Conservation (phyloP, 1,284 basidiomycete species). For the Sanghuangporus sanghuang region DNA sequence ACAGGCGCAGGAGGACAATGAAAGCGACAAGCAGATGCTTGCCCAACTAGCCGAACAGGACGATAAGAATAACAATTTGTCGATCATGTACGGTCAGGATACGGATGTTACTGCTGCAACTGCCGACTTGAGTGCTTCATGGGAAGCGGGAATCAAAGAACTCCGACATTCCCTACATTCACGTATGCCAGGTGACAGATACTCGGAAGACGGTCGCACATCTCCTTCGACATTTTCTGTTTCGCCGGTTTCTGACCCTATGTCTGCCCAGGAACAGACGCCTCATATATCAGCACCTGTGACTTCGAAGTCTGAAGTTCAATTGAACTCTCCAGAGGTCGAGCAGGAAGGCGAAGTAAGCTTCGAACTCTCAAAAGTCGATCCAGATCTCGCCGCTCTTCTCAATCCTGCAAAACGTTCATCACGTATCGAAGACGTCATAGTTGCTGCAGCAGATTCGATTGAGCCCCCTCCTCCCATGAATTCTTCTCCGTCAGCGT, state of each 20-base stretch:
- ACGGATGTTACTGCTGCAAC: background rate
- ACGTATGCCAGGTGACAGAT: background rate
- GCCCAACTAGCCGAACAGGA: slow-evolving; percentile 5
- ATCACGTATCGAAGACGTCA: background rate
- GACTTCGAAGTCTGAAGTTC: slow-evolving; percentile 1
- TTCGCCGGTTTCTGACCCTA: background rate
- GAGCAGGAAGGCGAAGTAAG: slow-evolving; percentile 24
- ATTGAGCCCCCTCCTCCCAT: slow-evolving; percentile 15
- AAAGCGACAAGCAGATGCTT: slow-evolving; percentile 4
- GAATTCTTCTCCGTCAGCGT: slow-evolving; percentile 8
- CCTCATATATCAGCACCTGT: background rate
- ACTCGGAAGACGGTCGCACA: background rate
- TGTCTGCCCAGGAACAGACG: background rate
- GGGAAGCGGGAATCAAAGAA: slow-evolving; percentile 13
- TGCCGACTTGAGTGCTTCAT: slow-evolving; percentile 9
- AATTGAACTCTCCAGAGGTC: background rate
- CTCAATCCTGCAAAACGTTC: slow-evolving; percentile 45
- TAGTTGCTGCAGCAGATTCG: slow-evolving; percentile 8
- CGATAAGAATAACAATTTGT: background rate
- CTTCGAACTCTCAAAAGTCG: slow-evolving; percentile 48
- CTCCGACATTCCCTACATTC: slow-evolving; percentile 7
- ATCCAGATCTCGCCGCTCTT: slow-evolving; percentile 58
- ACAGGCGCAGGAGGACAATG: slow-evolving; percentile 8
- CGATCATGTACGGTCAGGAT: slow-evolving; percentile 6
- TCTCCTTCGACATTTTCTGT: slow-evolving; percentile 3